Conservation (phyloP, 257 asterid species). For the Solanum lignicaule region DNA sequence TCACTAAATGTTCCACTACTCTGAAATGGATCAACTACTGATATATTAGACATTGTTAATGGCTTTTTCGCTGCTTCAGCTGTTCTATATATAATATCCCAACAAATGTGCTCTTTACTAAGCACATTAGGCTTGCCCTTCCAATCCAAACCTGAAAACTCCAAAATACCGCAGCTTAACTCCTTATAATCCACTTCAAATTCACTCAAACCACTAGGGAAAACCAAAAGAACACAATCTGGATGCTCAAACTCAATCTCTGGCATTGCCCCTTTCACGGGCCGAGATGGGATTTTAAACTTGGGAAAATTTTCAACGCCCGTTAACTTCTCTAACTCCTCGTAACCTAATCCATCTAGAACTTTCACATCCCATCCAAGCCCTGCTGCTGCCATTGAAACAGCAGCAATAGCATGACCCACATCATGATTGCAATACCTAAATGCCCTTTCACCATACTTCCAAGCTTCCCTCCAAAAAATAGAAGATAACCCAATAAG, state of each 20-base stretch:
- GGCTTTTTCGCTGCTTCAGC: slow-evolving; percentile 68
- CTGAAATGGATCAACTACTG: slow-evolving; percentile 25
- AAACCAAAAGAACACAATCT: slow-evolving; percentile 72
- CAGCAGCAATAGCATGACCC: slow-evolving; percentile 90
- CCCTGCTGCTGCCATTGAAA: slow-evolving; percentile 79
- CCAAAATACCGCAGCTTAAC: slow-evolving; percentile 22
- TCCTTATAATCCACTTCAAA: slow-evolving; percentile 55
- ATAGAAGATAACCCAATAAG: slow-evolving; percentile 72
- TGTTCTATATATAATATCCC: slow-evolving; percentile 79
- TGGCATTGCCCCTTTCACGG: slow-evolving; percentile 64
- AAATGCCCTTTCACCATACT: slow-evolving; percentile 93
- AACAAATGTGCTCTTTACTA: slow-evolving; percentile 76
- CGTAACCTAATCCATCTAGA: slow-evolving; percentile 64
- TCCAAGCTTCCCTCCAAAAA: slow-evolving; percentile 98
- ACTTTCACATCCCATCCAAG: slow-evolving; percentile 86
- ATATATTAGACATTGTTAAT: slow-evolving; percentile 14
- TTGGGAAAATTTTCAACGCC: slow-evolving; percentile 40
- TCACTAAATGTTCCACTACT: slow-evolving; percentile 35
- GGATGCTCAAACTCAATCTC: slow-evolving; percentile 91
- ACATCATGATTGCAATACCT: slow-evolving; percentile 98
- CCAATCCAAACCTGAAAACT: slow-evolving; percentile 55
- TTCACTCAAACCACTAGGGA: slow-evolving; percentile 33
- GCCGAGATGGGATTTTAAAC: slow-evolving; percentile 48
- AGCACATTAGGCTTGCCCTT: slow-evolving; percentile 70
- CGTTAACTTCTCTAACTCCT: slow-evolving; percentile 60